phyloP scores from a whole-genome alignment of 1,139 yeast species.

The Saccharomyces hybrid region DNA sequence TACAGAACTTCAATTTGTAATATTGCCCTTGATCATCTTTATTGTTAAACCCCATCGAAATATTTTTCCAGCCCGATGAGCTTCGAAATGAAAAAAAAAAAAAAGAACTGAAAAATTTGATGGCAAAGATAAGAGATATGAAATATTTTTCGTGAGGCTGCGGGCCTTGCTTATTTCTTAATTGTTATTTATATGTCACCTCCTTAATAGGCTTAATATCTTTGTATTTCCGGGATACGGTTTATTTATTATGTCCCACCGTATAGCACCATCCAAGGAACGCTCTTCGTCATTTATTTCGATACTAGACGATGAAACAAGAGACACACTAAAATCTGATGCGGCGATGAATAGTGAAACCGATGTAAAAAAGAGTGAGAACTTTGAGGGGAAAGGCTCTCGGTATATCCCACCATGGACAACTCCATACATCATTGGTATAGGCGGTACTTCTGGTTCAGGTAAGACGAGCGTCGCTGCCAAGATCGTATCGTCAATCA shows the following conservation, averaged over 20 bases:
- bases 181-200: neutral
- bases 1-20: too few relatives aligned
- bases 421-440: constrained; percentile 88
- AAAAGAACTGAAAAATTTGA: neutral
- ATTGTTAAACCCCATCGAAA: neutral
- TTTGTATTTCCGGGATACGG: neutral
- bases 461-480: constrained; percentile 94
- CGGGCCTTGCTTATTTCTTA: neutral
- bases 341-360: neutral
- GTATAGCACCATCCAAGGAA: neutral
- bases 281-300: neutral
- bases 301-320: neutral
- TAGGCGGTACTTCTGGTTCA: constrained; percentile 91
- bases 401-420: constrained; percentile 87
- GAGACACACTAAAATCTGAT: neutral
- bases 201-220: neutral
- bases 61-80: neutral
- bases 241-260: neutral
- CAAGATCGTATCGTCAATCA: constrained; percentile 64
- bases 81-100: neutral
- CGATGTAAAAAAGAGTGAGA: neutral
- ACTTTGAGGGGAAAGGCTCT: neutral
- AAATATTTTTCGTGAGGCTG: neutral
- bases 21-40: too few relatives aligned
- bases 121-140: neutral